A percentile compares a stretch with the other conserved stretches of the same genome.
phyloP scores from a whole-genome alignment of 2,329 filamentous ascomycete genomes.

The Dichotomopilus funicola region DNA sequence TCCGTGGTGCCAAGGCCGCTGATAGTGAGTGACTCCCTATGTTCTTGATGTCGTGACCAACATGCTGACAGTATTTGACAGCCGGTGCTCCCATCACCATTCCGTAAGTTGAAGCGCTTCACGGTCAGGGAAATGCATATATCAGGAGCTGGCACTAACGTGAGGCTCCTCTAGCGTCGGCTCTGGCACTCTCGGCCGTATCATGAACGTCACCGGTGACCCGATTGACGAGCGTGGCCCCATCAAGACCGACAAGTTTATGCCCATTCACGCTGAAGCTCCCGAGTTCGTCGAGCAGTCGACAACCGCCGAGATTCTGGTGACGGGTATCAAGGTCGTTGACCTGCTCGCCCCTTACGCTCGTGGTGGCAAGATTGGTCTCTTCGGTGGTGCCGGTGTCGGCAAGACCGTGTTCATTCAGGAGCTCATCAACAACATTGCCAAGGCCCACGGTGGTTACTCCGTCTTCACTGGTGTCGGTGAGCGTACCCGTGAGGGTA shows the following conservation, averaged over 20 bases:
- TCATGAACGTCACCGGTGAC: conserved; percentile 99
- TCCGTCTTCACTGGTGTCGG: conserved; percentile 99
- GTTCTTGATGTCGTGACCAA: neutral
- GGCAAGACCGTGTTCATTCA: conserved; percentile 99
- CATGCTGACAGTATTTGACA: conserved; percentile 18
- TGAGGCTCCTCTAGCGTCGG: conserved; percentile 48
- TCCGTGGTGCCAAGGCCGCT: conserved; percentile 75
- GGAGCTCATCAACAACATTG: conserved; percentile 99
- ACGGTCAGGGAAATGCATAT: neutral
- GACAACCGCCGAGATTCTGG: conserved; percentile 89
- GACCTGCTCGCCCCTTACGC: conserved; percentile 97
- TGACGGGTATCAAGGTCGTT: conserved; percentile 99
- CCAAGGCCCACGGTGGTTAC: conserved; percentile 99
- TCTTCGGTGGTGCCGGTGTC: conserved; percentile 99
- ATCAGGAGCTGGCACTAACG: conserved; percentile 13
- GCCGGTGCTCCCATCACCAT: conserved; percentile 90
- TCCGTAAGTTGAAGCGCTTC: conserved; percentile 19
- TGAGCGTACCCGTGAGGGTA: conserved; percentile 99
- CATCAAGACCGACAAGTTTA: conserved; percentile 83
- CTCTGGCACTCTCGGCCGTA: conserved; percentile 87
- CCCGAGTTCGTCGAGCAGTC: conserved; percentile 93
- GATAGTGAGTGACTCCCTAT: conserved; percentile 49
- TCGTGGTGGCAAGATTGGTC: conserved; percentile 99
- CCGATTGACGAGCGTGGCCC: conserved; percentile 99
- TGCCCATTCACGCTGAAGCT: conserved; percentile 90